Evolutionary conservation across 345 rosid genomes (phyloP), one percentile per base, ranked within the genome.

Genomic region (Sisymbrium irio): DNA sequence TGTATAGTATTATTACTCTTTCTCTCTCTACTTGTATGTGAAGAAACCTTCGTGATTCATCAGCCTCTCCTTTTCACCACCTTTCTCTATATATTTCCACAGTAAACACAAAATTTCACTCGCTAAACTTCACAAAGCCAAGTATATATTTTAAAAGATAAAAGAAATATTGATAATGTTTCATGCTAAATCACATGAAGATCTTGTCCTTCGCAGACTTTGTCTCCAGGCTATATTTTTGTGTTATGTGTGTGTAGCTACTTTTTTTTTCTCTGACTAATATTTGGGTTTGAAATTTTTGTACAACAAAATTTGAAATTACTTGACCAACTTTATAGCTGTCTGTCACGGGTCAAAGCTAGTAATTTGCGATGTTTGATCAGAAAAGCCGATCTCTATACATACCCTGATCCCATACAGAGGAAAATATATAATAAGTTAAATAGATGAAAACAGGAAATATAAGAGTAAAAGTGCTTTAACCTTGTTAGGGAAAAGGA

Each of bases 11-110:
- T 65, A 28, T 66, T 81, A 81, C 87, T 72, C 85, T 81, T 74
- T 85, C 80, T 77, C 74, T 78, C 74, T 74, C 83, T 87, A 73
- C 96, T 90, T 87, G 79, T 75, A 75, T 81, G 69, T 56, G 88
- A 89, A 89, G 98, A 84, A 91, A 85, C 82, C 89, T 77, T 67
- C 67, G 63, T 65, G 80, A 83, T 80, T 78, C 76, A 73, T 73
- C 69, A 6, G 40, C 53, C 71, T 65, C 61, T 75, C 76, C 72
- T 66, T 58, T 64, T 70, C 78, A 75, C 61, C 60, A 67, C 72
- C 60, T 69, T 79, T 73, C 71, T 55, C 30, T 36, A 60, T 36
- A 54, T 41, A 17, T 25, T n/a, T 44, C 71, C 64, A 67, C 50
- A 65, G 74, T 74, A 61, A 69, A 75, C 67, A 79, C 66, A 32